Evolutionary conservation across 345 rosid genomes (phyloP).

Genomic region (Salix dunnii): DNA sequence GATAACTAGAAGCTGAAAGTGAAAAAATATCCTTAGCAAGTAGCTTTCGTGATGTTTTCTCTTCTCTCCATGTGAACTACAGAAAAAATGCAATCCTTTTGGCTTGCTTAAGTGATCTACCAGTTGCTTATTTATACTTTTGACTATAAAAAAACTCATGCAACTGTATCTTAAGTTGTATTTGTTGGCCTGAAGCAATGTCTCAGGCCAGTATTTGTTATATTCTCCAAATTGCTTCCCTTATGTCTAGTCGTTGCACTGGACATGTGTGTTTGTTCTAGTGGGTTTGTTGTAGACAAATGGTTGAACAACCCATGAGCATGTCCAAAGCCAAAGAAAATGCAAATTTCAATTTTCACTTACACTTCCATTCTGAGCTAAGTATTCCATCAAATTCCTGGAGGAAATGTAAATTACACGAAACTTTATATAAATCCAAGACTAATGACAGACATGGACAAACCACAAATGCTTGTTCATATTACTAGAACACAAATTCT

Average conservation of each 20-base stretch:
- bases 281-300: no score
- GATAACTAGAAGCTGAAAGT: conserved; percentile 3
- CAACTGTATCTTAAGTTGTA: neutral
- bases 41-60: neutral
- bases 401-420: no score
- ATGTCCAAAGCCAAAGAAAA: no score
- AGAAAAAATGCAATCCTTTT: neutral
- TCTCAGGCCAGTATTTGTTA: conserved; percentile 15
- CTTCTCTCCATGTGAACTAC: neutral
- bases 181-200: conserved; percentile 3
- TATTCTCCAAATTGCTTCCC: conserved; percentile 25
- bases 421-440: no score
- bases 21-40: conserved; percentile 4
- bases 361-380: no score
- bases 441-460: no score
- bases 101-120: neutral
- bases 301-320: no score
- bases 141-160: neutral
- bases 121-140: neutral
- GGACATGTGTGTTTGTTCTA: neutral
- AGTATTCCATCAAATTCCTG: no score
- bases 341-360: no score
- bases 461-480: no score
- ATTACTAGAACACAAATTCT: no score
- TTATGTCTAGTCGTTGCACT: conserved; percentile 19